Percentiles rank a stretch among this genome's conserved stretches.
These are phyloP conservation scores for Forsythia suspensa DNA, from an alignment of 257 asterid genomes.

Conservation along the genomic window DNA sequence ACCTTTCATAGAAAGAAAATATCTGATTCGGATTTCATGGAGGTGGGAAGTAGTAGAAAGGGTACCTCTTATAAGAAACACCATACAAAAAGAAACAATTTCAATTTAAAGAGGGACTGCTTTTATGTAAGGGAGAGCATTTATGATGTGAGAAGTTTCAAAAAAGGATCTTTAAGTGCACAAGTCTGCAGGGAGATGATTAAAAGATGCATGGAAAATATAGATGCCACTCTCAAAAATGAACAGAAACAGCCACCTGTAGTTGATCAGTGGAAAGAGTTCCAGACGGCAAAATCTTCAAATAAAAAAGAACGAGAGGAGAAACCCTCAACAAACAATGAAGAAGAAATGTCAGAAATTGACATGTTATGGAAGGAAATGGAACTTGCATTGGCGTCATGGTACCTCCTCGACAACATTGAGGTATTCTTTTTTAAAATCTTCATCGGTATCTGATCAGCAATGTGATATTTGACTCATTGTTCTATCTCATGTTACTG, in stretches of 20 bases:
- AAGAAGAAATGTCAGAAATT: constrained; percentile 76
- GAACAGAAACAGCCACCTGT: constrained; percentile 79
- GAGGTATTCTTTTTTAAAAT: constrained; percentile 48
- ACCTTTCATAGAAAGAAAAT: constrained; percentile 42
- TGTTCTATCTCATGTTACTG: neutral
- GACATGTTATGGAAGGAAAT: constrained; percentile 94
- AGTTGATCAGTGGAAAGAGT: constrained; percentile 84
- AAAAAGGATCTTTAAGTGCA: constrained; percentile 76
- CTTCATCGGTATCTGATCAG: neutral
- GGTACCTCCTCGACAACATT: constrained; percentile 67
- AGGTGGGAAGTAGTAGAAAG: constrained; percentile 36
- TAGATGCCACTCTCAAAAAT: constrained; percentile 71
- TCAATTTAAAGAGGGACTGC: constrained; percentile 57
- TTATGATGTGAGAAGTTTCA: constrained; percentile 73
- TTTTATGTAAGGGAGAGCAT: constrained; percentile 77
- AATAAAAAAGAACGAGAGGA: constrained; percentile 35
- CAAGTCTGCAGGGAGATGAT: constrained; percentile 81
- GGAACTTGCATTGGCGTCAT: constrained; percentile 91
- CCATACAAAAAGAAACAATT: constrained; percentile 31
- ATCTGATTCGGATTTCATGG: constrained; percentile 46
- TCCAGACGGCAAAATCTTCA: constrained; percentile 44
- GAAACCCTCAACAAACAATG: constrained; percentile 28
- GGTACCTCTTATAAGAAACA: constrained; percentile 35
- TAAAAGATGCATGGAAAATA: constrained; percentile 75
- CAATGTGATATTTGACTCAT: neutral